Evolutionary conservation across 345 rosid species (phyloP).

Genomic region (Gossypium bickii): DNA sequence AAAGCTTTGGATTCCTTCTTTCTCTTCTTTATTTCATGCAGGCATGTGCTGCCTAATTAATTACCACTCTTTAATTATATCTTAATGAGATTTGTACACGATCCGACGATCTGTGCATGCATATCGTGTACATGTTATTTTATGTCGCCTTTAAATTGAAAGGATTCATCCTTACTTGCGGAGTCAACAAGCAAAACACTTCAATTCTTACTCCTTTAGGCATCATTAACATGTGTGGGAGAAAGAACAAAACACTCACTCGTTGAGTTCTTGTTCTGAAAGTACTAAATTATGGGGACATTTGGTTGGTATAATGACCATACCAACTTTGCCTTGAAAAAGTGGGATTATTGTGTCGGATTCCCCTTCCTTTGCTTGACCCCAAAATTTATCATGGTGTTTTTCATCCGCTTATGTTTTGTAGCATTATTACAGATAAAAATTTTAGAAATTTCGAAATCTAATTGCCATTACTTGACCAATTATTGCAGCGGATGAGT

Average conservation of each 20-base stretch:
- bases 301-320: slow-evolving; percentile 33
- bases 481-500: slow-evolving; percentile 20
- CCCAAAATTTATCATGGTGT: slow-evolving; percentile 16
- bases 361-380: slow-evolving; percentile 13
- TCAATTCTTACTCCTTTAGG: slow-evolving; percentile 8
- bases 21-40: slow-evolving; percentile 24
- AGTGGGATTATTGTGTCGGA: slow-evolving; percentile 42
- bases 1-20: slow-evolving; percentile 26
- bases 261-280: slow-evolving; percentile 21
- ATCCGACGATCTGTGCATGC: neutral
- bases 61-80: slow-evolving; percentile 37
- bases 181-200: slow-evolving; percentile 52
- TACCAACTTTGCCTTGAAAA: slow-evolving; percentile 29
- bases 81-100: slow-evolving; percentile 17
- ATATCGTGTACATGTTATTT: neutral
- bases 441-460: neutral
- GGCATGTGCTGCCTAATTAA: slow-evolving; percentile 40
- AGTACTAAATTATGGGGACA: slow-evolving; percentile 41
- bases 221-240: slow-evolving; percentile 40
- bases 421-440: slow-evolving; percentile 7
- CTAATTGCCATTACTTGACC: slow-evolving; percentile 20
- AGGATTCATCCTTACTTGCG: slow-evolving; percentile 21
- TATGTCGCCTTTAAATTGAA: no score
- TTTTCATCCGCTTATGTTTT: slow-evolving; percentile 11
- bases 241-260: slow-evolving; percentile 6